Percentiles rank a stretch among this genome's conserved stretches.
These are phyloP conservation scores for Kuraishia hungarica DNA, from an alignment of 805 yeast species.

Conservation along the genomic window DNA sequence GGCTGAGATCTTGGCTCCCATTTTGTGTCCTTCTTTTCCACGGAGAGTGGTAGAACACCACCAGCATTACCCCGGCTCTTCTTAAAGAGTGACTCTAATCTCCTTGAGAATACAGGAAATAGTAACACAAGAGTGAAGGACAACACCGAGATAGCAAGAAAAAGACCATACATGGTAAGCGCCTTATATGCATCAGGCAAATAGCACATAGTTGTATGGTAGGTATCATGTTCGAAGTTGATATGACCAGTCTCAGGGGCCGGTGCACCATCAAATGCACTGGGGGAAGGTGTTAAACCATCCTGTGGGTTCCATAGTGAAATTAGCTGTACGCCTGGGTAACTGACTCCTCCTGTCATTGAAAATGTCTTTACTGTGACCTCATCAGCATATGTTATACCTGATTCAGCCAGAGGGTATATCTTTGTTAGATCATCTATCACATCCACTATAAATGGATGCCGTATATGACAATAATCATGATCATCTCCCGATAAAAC, in stretches of 20 bases:
- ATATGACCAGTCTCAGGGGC: neutral
- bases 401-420: slow-evolving; percentile 6
- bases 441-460: slow-evolving; percentile 22
- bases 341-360: slow-evolving; percentile 84
- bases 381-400: slow-evolving; percentile 43
- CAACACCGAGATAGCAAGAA: neutral
- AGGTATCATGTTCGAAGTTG: neutral
- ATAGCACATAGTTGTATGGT: slow-evolving; percentile 1
- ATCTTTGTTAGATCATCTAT: neutral
- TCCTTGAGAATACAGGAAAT: neutral
- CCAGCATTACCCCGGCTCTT: neutral
- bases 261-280: neutral
- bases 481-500: slow-evolving; percentile 95
- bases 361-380: slow-evolving; percentile 84
- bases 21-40: neutral
- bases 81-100: neutral
- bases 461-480: slow-evolving; percentile 80
- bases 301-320: slow-evolving; percentile 31
- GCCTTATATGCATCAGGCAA: slow-evolving; percentile 2
- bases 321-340: slow-evolving; percentile 82
- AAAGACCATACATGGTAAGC: neutral
- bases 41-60: neutral
- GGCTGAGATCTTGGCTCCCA: neutral
- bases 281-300: neutral
- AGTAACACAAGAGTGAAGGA: neutral